Evolutionary conservation across 2,329 filamentous ascomycete species (phyloP), one percentile per base, ranked within the genome.

Genomic region (Epichloe gansuensis): DNA sequence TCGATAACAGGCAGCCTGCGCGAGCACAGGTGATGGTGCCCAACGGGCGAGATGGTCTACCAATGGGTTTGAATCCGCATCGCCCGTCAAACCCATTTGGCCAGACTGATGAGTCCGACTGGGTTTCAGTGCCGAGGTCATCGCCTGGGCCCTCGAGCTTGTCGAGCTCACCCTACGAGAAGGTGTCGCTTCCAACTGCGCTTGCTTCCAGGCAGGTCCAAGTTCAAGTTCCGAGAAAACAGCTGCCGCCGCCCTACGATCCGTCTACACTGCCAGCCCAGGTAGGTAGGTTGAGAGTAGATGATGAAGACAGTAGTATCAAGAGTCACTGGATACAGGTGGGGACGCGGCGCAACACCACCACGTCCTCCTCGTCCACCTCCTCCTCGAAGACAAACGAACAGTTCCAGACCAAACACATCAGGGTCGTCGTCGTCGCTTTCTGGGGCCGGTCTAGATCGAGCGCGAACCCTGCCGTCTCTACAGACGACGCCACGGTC

Each of bases 81-180:
- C 80, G 88, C 47, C 80, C 82, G 12, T 81, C 86, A 1, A 97
- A 97, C 61, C 93, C 93, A 0, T 97, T 94, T 65, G 77, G 76
- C 1, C 73, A 78, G 0, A 83, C 79, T 2, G 76, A 84, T 35
- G 88, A 95, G 65, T 80, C 85, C 9, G 91, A 96, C 62, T 97
- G 93, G 93, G 81, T 95, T 43, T 77, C 76, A 3, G 73, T 85
- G 5, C 75, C 80, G 23, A 71, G 78, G 35, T 70, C 75, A 3
- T 72, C 74, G 43, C 78, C 78, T 15, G 73, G 76, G 39, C 72
- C 77, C 0, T 79, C 76, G 2, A 80, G 75, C 62, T 73, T 82
- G 55, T 81, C 78, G 9, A 80, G 74, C 51, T 82, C 77, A 21
- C 77, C 76, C 1, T 82, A 78, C 57, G 79, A 82, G 57, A 75